Evolutionary conservation across 2,329 filamentous ascomycete genomes (phyloP), one percentile per base, ranked within the genome.

Genomic region (Clarireedia sp.): DNA sequence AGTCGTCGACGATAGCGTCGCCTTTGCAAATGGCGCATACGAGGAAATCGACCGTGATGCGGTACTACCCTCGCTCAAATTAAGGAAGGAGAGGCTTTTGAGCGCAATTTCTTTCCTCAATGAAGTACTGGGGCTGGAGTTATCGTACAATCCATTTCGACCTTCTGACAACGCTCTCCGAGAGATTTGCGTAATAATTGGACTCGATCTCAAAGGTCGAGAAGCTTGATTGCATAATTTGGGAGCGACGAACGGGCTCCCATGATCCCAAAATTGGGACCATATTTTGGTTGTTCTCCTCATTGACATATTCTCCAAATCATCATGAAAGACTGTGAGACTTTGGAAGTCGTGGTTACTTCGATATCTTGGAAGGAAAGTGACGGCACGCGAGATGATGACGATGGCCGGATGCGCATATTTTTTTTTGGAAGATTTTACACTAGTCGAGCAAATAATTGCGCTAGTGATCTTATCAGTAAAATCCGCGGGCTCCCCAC

Each of bases 81-180:
- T 75, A 49, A 80, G 66, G 16, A 82, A 73, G 24, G 82, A 69
- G 37, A 81, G 70, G 5, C 79, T 75, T 23, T 79, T 76, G 1
- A 79, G 81, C 36, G 78, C 76, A 64, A 79, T 78, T 63, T 75
- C 78, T 57, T 73, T 74, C 10, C 74, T 75, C 23, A 75, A 69
- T 12, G 56, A 51, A 48, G 44, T 51, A 19, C 64, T 76, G 72
- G 55, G 69, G 67, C 24, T 67, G 63, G 57, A 69, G 68, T 47
- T 69, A 59, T 61, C 69, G 68, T 67, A 67, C 56, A 46, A 7
- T 48, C 52, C 57, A 5, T 59, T 57, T 49, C 55, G 59, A 43
- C 43, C 58, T 52, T 59, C 57, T 8, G 59, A 62, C 57, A 64
- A 63, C 2, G 54, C 43, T 58, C 58, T 51, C 50, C 43, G 57